These are phyloP conservation scores for Grosmannia penicillata DNA, from an alignment of 2,329 filamentous ascomycete genomes.

Conservation along the genomic window DNA sequence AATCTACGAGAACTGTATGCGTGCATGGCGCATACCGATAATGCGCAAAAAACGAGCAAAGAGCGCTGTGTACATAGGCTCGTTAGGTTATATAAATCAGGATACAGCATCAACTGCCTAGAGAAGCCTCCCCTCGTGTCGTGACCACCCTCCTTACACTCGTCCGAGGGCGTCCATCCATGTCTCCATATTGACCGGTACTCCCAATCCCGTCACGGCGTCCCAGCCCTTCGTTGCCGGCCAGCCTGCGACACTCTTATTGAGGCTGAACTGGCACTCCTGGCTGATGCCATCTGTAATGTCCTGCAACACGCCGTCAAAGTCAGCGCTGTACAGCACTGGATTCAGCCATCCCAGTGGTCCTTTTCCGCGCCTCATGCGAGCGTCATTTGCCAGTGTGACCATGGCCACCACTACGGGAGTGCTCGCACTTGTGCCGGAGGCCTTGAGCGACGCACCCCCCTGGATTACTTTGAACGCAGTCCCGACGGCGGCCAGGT, in stretches of 20 bases:
- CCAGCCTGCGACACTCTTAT: slow-evolving; percentile 24
- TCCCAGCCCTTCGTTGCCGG: slow-evolving; percentile 29
- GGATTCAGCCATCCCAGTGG: slow-evolving; percentile 40
- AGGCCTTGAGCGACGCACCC: slow-evolving; percentile 15
- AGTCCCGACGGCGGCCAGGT: slow-evolving; percentile 40
- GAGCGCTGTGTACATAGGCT: too few species aligned
- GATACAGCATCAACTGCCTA: too few species aligned
- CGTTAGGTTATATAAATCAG: too few species aligned
- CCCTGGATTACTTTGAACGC: slow-evolving; percentile 30
- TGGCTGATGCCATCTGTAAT: slow-evolving; percentile 23
- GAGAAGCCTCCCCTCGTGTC: too few species aligned
- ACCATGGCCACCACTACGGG: slow-evolving; percentile 40
- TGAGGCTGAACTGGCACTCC: slow-evolving; percentile 22
- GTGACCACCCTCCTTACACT: too few species aligned
- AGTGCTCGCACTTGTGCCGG: slow-evolving; percentile 36
- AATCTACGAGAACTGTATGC: not conserved
- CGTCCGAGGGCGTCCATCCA: too few species aligned
- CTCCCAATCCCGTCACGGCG: slow-evolving; percentile 33
- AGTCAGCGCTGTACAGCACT: slow-evolving; percentile 25
- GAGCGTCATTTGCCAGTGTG: slow-evolving; percentile 37
- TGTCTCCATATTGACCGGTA: not conserved
- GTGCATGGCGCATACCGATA: too few species aligned
- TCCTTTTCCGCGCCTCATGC: slow-evolving; percentile 31
- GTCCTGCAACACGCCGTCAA: slow-evolving; percentile 25
- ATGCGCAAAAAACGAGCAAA: too few species aligned